Percentiles rank a stretch among this genome's conserved stretches.
Evolutionary conservation across 805 yeast species (phyloP).

Genomic region (Schwanniomyces polymorphus): DNA sequence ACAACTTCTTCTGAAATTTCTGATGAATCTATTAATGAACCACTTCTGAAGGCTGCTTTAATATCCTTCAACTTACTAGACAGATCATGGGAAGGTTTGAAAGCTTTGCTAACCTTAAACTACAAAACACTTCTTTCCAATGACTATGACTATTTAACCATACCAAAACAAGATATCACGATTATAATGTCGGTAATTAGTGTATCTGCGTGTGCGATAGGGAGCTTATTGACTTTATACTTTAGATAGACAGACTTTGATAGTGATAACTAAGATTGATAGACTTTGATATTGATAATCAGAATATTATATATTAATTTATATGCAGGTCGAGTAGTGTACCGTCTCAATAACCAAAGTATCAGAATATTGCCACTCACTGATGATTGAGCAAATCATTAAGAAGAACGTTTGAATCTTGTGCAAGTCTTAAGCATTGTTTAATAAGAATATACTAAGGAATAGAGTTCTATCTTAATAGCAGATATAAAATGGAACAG

Average conservation of each 20-base stretch:
- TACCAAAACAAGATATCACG: conserved; percentile 24
- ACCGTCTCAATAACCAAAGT: not conserved
- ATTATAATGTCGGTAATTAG: conserved; percentile 11
- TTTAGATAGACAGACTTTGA: conserved; percentile 3
- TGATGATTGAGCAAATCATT: not conserved
- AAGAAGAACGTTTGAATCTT: not conserved
- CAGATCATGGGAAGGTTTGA: conserved; percentile 17
- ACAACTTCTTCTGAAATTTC: not conserved
- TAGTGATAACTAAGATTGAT: too few species aligned
- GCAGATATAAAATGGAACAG: conserved; percentile 31
- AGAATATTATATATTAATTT: not conserved
- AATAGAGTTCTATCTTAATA: not conserved
- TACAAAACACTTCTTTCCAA: conserved; percentile 14
- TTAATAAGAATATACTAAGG: not conserved
- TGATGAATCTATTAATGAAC: not conserved
- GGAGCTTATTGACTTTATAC: conserved; percentile 16
- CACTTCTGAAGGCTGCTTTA: not conserved
- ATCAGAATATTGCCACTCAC: conserved; percentile 1
- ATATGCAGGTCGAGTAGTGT: not conserved
- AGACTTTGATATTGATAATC: not conserved
- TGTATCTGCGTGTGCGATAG: conserved; percentile 16
- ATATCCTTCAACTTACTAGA: not conserved
- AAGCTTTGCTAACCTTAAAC: conserved; percentile 9
- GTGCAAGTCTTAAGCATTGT: not conserved
- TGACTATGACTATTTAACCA: conserved; percentile 10